Evolutionary conservation across 1,139 yeast species (phyloP).

Genomic region (Diutina sp.): DNA sequence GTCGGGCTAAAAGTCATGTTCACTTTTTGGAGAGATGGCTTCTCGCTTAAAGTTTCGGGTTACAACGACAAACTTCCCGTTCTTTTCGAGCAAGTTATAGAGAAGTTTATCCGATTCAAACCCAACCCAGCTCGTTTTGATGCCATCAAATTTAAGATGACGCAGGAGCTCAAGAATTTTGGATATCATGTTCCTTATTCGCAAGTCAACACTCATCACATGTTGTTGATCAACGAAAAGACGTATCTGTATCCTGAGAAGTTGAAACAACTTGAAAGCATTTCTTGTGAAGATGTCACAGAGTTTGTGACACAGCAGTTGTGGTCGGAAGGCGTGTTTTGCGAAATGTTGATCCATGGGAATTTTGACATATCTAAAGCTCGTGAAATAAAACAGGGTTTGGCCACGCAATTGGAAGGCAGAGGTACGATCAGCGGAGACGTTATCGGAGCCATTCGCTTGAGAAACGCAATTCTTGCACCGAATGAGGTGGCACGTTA

Average conservation of each 20-base stretch:
- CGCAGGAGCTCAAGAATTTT: conserved; percentile 54
- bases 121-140: conserved; percentile 51
- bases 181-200: conserved; percentile 65
- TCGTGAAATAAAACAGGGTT: conserved; percentile 11
- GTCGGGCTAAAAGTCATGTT: conserved; percentile 63
- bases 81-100: conserved; percentile 47
- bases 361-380: conserved; percentile 54
- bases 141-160: conserved; percentile 48
- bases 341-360: conserved; percentile 71
- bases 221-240: conserved; percentile 55
- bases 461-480: conserved; percentile 23
- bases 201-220: conserved; percentile 55
- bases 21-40: conserved; percentile 54
- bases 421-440: conserved; percentile 9
- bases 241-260: conserved; percentile 57
- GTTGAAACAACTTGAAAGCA: conserved; percentile 30
- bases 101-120: conserved; percentile 36
- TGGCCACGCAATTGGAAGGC: conserved; percentile 7
- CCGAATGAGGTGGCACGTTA: conserved; percentile 31
- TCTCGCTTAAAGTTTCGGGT: conserved; percentile 58
- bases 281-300: conserved; percentile 38
- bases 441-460: conserved; percentile 12
- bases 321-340: conserved; percentile 37
- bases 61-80: conserved; percentile 70
- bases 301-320: conserved; percentile 26